Base-by-base conservation (phyloP, 148 eudicot species). In the Amaranthus hypochondriacus region DNA sequence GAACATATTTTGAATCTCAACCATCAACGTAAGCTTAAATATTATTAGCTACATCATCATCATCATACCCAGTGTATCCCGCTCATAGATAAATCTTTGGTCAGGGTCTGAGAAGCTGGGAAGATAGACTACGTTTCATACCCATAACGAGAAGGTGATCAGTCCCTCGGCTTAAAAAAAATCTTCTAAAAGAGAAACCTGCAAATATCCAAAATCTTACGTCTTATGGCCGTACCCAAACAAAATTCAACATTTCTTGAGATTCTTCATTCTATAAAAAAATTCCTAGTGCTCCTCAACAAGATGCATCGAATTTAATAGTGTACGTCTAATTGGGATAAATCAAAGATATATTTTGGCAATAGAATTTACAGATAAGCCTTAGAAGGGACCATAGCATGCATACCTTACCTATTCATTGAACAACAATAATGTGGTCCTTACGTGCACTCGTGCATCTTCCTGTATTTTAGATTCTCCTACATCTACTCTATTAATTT, bases 371-470 rank as follows among this genome's bases (percentile, higher is more conserved):
- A 64, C 67, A 56, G 55, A n/a, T 68, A 77, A 55, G 71, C 44
- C 52, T 77, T 48, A 47, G 5, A 49, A 13, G 18, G 47, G n/a
- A 11, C 55, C 65, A 28, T 28, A 71, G 15, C 67, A 48, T 71
- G 4, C 14, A 64, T 64, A 43, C 18, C 49, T 48, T 18, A 57
- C 39, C 63, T 9, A 49, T 11, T 12, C 68, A 52, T 68, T 68
- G 60, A 76, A 76, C 67, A 49, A 5, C 64, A 76, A 68, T 69
- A 10, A 69, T 77, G 66, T 70, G 69, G 79, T 70, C 75, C 56
- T 62, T 75, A 53, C 53, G 69, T 72, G 79, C 83, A 80, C 83
- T 66, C 79, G 83, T 80, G 83, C 83, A 76, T 54, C 70, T 69
- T 78, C 21, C 76, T 80, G 79, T 67, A 67, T 42, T 78, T 67